phyloP scores from a whole-genome alignment of 768 basidiomycete species.

The Pisolithus tinctorius region DNA sequence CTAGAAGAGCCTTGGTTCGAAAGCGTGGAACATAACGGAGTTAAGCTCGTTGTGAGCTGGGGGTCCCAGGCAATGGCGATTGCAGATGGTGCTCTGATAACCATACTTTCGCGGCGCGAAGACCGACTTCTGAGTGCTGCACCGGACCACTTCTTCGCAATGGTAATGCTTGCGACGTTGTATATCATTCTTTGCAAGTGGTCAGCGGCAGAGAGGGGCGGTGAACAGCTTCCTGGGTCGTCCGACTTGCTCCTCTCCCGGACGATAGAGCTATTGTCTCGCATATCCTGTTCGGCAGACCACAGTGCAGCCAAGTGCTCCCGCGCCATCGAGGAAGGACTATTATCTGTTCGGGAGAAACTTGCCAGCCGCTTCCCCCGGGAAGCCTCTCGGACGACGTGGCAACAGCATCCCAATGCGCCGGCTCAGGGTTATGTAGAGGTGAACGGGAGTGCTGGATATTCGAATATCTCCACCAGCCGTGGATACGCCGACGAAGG shows the following conservation, averaged over 20 bases:
- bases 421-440: constrained; percentile 11
- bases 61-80: constrained; percentile 32
- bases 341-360: constrained; percentile 25
- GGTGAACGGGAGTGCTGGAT: constrained; percentile 1
- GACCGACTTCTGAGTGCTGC: constrained; percentile 31
- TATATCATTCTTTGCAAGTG: constrained; percentile 39
- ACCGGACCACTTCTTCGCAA: constrained; percentile 35
- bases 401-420: constrained; percentile 15
- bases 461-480: background rate
- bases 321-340: constrained; percentile 32
- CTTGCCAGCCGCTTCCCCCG: constrained; percentile 16
- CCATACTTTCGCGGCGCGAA: constrained; percentile 29
- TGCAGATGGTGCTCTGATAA: constrained; percentile 32
- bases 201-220: constrained; percentile 28
- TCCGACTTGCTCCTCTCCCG: constrained; percentile 31
- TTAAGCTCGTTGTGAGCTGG: constrained; percentile 29
- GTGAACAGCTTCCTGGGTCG: constrained; percentile 30
- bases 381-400: constrained; percentile 17
- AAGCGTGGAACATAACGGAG: constrained; percentile 26
- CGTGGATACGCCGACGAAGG: constrained; percentile 8
- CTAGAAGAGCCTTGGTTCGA: constrained; percentile 25
- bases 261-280: constrained; percentile 28
- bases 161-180: constrained; percentile 38
- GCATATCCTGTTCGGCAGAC: constrained; percentile 32
- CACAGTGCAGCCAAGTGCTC: constrained; percentile 37